phyloP scores from a whole-genome alignment of 1,284 basidiomycete species.

The Cryptococcus maquisensis region DNA sequence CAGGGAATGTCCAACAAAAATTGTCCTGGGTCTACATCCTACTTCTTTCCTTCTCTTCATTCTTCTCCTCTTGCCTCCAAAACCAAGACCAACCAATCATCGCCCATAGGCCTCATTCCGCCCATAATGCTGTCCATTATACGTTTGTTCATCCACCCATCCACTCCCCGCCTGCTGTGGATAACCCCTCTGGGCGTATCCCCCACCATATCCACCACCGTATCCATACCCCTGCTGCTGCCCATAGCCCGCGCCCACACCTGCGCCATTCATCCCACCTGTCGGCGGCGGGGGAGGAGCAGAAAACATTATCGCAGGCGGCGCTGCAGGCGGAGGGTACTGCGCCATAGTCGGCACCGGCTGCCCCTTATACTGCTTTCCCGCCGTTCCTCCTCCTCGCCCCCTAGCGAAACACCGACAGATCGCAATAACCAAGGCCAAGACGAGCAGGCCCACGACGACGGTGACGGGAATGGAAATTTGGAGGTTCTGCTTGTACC shows the following conservation, averaged over 20 bases:
- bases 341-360: background rate
- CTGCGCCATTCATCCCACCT: background rate
- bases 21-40: no score
- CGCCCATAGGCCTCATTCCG: constrained; percentile 21
- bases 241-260: constrained; percentile 5
- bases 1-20: no score
- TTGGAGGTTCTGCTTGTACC: constrained; percentile 72
- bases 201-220: constrained; percentile 1
- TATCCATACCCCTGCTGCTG: background rate
- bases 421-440: constrained; percentile 40
- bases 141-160: constrained; percentile 38
- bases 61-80: background rate
- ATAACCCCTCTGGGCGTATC: constrained; percentile 2
- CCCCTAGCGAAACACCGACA: constrained; percentile 37
- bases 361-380: background rate
- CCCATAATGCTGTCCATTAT: constrained; percentile 42
- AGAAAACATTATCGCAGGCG: background rate
- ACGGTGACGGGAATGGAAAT: constrained; percentile 76
- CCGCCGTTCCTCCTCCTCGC: background rate
- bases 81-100: constrained; percentile 4
- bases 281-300: background rate
- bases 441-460: constrained; percentile 60
- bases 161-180: constrained; percentile 6
- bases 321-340: background rate
- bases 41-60: background rate